Conservation (phyloP, 2,329 filamentous ascomycete genomes). For the Microascus cirrosus region DNA sequence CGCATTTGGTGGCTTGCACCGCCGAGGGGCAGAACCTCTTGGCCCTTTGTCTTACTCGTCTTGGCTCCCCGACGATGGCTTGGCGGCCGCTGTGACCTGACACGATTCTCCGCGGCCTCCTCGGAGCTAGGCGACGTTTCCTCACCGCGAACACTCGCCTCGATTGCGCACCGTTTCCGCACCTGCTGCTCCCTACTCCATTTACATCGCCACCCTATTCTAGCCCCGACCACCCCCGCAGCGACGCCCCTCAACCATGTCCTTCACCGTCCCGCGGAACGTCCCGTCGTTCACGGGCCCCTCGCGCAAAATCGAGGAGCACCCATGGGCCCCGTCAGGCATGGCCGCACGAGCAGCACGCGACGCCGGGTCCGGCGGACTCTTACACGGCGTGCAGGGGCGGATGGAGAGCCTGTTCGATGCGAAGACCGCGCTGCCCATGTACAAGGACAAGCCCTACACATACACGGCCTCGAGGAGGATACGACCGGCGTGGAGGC, state of each 20-base stretch:
- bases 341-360: slow-evolving; percentile 28
- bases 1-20: neutral
- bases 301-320: slow-evolving; percentile 54
- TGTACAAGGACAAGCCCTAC: slow-evolving; percentile 99
- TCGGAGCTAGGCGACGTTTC: neutral
- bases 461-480: slow-evolving; percentile 51
- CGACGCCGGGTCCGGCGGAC: slow-evolving; percentile 17
- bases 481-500: slow-evolving; percentile 47
- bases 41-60: neutral
- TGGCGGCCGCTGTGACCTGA: neutral
- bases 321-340: slow-evolving; percentile 48
- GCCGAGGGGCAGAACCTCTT: neutral
- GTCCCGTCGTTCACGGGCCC: slow-evolving; percentile 58
- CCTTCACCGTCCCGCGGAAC: slow-evolving; percentile 57
- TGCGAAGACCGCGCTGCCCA: slow-evolving; percentile 51
- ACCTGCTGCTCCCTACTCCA: too few relatives aligned
- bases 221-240: too few relatives aligned
- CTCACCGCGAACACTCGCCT: neutral
- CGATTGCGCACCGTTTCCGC: neutral
- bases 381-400: slow-evolving; percentile 44
- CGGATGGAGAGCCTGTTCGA: slow-evolving; percentile 57
- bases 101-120: neutral
- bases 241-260: slow-evolving; percentile 39
- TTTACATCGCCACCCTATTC: too few relatives aligned
- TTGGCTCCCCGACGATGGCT: neutral